Base-by-base conservation (phyloP, 805 yeast species). In the Citeromyces nyonsensis region DNA sequence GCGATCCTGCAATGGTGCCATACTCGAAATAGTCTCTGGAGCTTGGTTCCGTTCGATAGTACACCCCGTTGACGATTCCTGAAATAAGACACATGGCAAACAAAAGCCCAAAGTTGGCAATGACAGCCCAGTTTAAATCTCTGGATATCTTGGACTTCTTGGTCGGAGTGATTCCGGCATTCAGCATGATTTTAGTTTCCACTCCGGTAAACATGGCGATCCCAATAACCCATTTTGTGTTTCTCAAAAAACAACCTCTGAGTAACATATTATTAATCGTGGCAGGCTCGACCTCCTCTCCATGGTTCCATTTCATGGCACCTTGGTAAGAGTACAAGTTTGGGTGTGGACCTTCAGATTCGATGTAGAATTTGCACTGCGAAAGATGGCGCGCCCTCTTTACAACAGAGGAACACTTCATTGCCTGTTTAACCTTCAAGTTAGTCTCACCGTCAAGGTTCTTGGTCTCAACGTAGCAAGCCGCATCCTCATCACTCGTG, bases 211-310 rank as follows among this genome's bases (percentile, higher is more conserved):
- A 80, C 3, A 69, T 59, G 11, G 79, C 91, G 18, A 80, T 44
- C 35, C 91, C 91, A 48, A 80, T 63, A 15, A 69, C 84, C 91
- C 91, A 81, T 51, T 75, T 77, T 1, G 91, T 80, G 46, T 81
- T 81, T 55, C 91, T 66, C 35, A 81, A 56, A n/a, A 69, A 61
- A 44, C 83, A 78, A 15, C 93, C 93, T 56, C 93, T 68, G 27
- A 81, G 52, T 28, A 81, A 52, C 48, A 79, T 44, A 46, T 80
- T 79, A 48, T 77, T 75, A 44, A 76, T 72, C 3, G 73, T 73
- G 10, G 76, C 66, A 4, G 86, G 67, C 49, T 80, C 91, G 10
- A 51, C 39, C 33, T 57, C 59, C 12, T 47, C 47, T 24, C 52
- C 51, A 32, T 66, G 67, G 31, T 56, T 57, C 33, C 45, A 45